Percentiles rank a stretch among this genome's conserved stretches.
Evolutionary conservation across 169 alveolate genomes (phyloP).

Genomic region (Plasmodium malariae): DNA sequence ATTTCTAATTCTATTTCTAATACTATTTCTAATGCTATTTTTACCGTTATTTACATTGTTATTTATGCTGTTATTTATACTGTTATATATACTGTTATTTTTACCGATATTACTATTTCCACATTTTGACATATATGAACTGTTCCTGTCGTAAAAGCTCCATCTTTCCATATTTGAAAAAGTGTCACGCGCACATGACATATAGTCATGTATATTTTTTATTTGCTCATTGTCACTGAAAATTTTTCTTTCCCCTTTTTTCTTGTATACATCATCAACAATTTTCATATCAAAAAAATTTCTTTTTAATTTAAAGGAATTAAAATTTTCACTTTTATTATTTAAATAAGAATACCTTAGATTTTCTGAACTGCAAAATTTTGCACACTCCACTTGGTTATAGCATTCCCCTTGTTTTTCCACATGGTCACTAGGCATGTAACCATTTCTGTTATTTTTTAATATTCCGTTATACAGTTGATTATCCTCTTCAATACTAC

Average conservation of each 20-base stretch:
- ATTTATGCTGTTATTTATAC: too few species aligned
- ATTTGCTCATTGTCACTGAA: constrained; percentile 29
- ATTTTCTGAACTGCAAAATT: neutral
- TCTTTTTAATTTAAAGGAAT: constrained; percentile 13
- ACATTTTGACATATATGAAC: constrained; percentile 10
- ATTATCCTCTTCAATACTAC: neutral
- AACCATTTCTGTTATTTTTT: neutral
- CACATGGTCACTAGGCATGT: constrained; percentile 17
- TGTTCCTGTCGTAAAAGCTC: neutral
- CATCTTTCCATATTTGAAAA: neutral
- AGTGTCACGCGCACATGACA: neutral
- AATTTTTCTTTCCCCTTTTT: constrained; percentile 42
- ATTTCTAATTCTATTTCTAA: too few species aligned
- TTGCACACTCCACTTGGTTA: neutral
- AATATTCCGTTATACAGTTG: constrained; percentile 1
- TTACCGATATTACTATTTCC: too few species aligned
- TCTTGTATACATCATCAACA: neutral
- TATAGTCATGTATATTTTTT: neutral
- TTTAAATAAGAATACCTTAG: neutral
- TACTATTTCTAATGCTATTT: too few species aligned
- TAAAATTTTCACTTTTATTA: constrained; percentile 1
- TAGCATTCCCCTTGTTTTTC: constrained; percentile 11
- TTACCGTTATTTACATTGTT: too few species aligned
- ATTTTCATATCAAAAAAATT: constrained; percentile 11
- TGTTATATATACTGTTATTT: too few species aligned